Evolutionary conservation across 768 basidiomycete genomes (phyloP), one percentile per base, ranked within the genome.

Genomic region (Phanerochaete sordida): DNA sequence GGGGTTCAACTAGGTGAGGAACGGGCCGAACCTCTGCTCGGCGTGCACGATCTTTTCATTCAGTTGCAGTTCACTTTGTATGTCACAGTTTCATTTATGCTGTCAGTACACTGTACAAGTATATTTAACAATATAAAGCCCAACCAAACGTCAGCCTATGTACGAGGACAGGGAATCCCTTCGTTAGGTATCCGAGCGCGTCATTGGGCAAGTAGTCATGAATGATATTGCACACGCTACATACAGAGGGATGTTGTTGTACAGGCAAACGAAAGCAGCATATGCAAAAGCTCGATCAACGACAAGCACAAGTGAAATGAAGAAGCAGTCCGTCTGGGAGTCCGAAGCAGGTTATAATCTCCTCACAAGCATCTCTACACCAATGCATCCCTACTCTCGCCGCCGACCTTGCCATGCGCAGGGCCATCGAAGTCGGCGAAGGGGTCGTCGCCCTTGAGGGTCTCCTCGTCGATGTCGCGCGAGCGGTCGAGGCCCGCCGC

Each of bases 341-440:
- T 43, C 39, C 39, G 19, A 19, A 11, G 39, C 7, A 12, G 39
- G 11, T 43, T 43, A 4, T 43, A 16, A 35, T 35, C 39, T 43
- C 39, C 19, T 4, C 19, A 4, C 7, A 43, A 19, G 19, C 39
- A 6, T 15, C 37, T 24, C 28, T 45, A 55, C 1, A 66, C 54
- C 1, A 61, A 31, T 30, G 39, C n/a, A 31, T 55, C 62, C 23
- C 37, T n/a, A 24, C 56, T 63, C 52, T 60, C 61, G 27, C 52
- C 47, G 27, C 52, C 47, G 51, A 39, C 33, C 63, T 59, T 61
- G 28, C 59, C 53, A 58, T 62, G 39, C 30, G 65, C 69, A 37
- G 71, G 69, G 5, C 64, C 70, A 35, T 80, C 79, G 45, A 77
- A 81, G 65, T 84, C 82, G 49, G 79, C 71, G 58, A 86, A 87